Conservation (phyloP, 768 basidiomycete genomes). For the Coprinopsis cinerea region DNA sequence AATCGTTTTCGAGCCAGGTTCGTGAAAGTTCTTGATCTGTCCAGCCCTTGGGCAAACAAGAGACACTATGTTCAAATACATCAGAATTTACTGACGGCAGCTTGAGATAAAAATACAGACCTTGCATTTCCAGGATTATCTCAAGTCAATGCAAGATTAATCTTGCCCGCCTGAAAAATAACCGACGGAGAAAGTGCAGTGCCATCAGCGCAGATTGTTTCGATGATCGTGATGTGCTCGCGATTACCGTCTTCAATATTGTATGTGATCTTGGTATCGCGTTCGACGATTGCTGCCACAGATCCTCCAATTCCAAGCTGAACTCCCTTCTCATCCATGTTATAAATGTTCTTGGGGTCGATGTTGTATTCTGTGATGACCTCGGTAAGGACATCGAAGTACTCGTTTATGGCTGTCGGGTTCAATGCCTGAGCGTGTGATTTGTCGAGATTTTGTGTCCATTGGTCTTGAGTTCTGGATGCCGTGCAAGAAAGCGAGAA, state of each 20-base stretch:
- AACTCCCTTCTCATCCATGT: constrained; percentile 22
- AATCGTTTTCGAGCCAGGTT: constrained; percentile 27
- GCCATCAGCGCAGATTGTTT: constrained; percentile 39
- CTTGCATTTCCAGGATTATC: constrained; percentile 25
- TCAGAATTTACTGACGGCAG: neutral
- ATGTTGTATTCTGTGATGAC: constrained; percentile 17
- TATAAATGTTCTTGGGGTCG: constrained; percentile 9
- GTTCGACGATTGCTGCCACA: constrained; percentile 17
- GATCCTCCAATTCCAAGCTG: constrained; percentile 21
- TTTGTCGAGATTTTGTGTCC: constrained; percentile 16
- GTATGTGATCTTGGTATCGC: constrained; percentile 22
- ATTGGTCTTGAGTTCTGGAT: constrained; percentile 20
- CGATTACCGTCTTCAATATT: constrained; percentile 29
- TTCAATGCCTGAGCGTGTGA: constrained; percentile 16
- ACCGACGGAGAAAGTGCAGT: constrained; percentile 27
- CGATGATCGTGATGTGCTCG: constrained; percentile 42
- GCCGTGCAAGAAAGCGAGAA: constrained; percentile 12
- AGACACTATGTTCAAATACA: constrained; percentile 22
- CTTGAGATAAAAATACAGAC: constrained; percentile 14
- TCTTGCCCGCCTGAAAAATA: constrained; percentile 28
- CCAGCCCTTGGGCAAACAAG: constrained; percentile 33
- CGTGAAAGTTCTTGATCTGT: constrained; percentile 22
- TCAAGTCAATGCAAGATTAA: constrained; percentile 18
- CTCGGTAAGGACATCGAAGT: constrained; percentile 11
- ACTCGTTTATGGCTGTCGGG: constrained; percentile 11